Percentiles rank a stretch among this genome's conserved stretches.
phyloP scores from a whole-genome alignment of 768 basidiomycete species.

The Pleurotus giganteus region DNA sequence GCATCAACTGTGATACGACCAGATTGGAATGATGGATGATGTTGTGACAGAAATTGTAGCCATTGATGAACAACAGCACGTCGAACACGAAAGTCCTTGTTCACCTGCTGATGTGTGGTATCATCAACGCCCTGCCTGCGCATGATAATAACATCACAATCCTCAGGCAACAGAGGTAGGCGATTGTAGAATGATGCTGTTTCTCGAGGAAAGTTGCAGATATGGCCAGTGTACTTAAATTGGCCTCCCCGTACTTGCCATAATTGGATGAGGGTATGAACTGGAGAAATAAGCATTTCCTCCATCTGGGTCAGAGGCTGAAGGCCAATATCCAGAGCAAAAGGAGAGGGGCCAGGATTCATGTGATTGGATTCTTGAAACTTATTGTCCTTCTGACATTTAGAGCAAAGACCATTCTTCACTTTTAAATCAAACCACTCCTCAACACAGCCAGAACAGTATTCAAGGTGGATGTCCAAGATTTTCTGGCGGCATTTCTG shows the following conservation, averaged over 20 bases:
- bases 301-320: constrained; percentile 15
- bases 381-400: not conserved
- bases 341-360: not conserved
- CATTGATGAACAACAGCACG: not conserved
- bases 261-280: constrained; percentile 10
- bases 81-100: constrained; percentile 13
- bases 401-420: not conserved
- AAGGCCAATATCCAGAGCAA: not conserved
- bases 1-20: no score
- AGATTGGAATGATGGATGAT: no score
- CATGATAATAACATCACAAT: constrained; percentile 17
- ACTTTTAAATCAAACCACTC: not conserved
- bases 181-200: constrained; percentile 10
- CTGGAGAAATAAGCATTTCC: constrained; percentile 15
- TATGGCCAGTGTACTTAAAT: constrained; percentile 11
- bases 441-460: not conserved
- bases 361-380: not conserved
- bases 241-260: constrained; percentile 12
- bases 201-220: constrained; percentile 18
- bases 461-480: no score
- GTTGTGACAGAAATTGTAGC: no score
- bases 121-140: constrained; percentile 12
- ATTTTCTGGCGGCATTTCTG: no score
- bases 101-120: constrained; percentile 13
- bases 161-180: constrained; percentile 18